Percentiles rank a stretch among this genome's conserved stretches.
phyloP scores from a whole-genome alignment of 2,329 filamentous ascomycete genomes.

The Penicillium italicum region DNA sequence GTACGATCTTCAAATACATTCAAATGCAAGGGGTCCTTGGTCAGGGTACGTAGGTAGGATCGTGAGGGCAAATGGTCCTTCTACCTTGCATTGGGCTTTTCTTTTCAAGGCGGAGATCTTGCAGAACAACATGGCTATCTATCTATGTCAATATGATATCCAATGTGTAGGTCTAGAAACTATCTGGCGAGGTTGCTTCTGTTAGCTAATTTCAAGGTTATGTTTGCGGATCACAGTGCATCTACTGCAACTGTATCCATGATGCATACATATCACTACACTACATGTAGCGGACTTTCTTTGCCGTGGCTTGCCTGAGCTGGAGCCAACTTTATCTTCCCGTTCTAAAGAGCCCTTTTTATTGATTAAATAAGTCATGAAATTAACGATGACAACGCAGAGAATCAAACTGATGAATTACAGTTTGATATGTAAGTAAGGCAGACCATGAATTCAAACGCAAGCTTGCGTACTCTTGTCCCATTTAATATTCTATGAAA shows the following conservation, averaged over 20 bases:
- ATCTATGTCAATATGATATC: background rate
- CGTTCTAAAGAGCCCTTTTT: background rate
- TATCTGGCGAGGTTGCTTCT: background rate
- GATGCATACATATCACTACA: background rate
- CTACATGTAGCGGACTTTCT: background rate
- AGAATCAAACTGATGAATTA: background rate
- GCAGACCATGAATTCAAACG: too few relatives aligned
- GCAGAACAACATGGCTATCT: background rate
- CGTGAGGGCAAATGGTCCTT: background rate
- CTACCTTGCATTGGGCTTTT: background rate
- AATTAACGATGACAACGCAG: background rate
- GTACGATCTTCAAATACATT: background rate
- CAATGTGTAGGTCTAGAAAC: background rate
- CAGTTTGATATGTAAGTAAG: background rate
- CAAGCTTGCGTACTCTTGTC: too few relatives aligned
- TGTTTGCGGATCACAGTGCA: background rate
- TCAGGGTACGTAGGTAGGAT: background rate
- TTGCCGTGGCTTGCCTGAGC: background rate
- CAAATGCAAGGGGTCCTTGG: background rate
- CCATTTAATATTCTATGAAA: too few relatives aligned
- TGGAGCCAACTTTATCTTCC: background rate
- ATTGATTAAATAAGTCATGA: background rate
- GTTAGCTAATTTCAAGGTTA: background rate
- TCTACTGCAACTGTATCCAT: background rate
- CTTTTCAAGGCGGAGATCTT: background rate